Evolutionary conservation across 345 rosid genomes (phyloP).

Genomic region (Ceriops tagal): DNA sequence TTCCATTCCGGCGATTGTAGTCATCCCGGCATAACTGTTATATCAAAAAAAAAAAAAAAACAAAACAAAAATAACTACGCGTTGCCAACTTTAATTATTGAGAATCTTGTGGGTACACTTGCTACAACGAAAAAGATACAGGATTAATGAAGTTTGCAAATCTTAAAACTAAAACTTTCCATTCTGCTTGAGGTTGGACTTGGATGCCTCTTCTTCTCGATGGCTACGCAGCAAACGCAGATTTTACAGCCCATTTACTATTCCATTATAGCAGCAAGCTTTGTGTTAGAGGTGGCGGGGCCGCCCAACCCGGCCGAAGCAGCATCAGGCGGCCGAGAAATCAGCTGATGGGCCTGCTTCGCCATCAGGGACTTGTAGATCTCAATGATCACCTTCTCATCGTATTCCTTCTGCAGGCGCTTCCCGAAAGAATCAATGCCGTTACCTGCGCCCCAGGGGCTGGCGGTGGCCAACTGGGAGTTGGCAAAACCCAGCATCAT

Average conservation of each 20-base stretch:
- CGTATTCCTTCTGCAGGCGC: constrained; percentile 45
- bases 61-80: too few relatives aligned
- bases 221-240: too few relatives aligned
- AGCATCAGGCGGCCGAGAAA: constrained; percentile 20
- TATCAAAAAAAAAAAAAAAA: too few relatives aligned
- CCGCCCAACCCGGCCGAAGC: constrained; percentile 31
- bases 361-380: constrained; percentile 61
- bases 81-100: too few relatives aligned
- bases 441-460: constrained; percentile 25
- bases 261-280: constrained; percentile 22
- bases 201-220: too few relatives aligned
- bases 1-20: too few relatives aligned
- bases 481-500: constrained; percentile 58
- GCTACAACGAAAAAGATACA: too few relatives aligned
- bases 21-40: too few relatives aligned
- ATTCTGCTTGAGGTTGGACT: too few relatives aligned
- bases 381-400: constrained; percentile 56
- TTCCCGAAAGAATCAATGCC: constrained; percentile 25
- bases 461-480: constrained; percentile 24
- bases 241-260: neutral
- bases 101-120: too few relatives aligned
- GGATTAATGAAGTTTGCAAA: too few relatives aligned
- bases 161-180: too few relatives aligned
- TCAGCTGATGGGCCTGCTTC: constrained; percentile 40
- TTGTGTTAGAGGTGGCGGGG: neutral